phyloP scores from a whole-genome alignment of 208 protist species.

The Lotmaria passim region DNA sequence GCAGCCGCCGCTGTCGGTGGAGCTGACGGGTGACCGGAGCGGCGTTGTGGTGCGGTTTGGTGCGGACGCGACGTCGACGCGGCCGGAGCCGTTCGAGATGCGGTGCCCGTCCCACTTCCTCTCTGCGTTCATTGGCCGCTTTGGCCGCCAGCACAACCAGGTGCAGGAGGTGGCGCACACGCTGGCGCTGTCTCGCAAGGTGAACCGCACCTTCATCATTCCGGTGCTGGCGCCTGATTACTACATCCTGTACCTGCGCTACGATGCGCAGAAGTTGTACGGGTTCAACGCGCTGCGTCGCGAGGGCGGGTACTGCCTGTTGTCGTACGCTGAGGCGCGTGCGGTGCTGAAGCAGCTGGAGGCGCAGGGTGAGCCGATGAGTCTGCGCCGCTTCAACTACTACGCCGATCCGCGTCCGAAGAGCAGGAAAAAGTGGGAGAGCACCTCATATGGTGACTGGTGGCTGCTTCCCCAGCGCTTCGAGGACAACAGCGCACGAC shows the following conservation, averaged over 20 bases:
- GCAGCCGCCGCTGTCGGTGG: conserved; percentile 8
- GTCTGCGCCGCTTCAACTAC: conserved; percentile 16
- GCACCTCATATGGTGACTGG: neutral
- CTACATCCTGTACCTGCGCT: neutral
- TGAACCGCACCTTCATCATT: conserved; percentile 19
- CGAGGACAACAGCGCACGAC: neutral
- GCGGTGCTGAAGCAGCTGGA: conserved; percentile 7
- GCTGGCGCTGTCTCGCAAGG: conserved; percentile 1
- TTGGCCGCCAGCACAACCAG: conserved; percentile 24
- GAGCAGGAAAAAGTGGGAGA: neutral
- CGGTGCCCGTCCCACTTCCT: conserved; percentile 16
- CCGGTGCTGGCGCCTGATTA: conserved; percentile 5
- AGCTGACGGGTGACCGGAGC: neutral
- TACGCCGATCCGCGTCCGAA: neutral
- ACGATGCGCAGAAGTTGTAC: conserved; percentile 14
- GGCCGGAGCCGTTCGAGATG: conserved; percentile 4
- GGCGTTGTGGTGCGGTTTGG: conserved; percentile 7
- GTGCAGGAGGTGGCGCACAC: conserved; percentile 21
- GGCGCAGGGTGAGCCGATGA: neutral
- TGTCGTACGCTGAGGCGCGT: conserved; percentile 24
- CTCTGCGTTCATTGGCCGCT: conserved; percentile 20
- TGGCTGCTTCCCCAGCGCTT: neutral
- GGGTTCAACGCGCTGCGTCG: conserved; percentile 27
- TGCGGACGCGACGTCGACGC: neutral
- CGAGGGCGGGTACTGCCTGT: conserved; percentile 14